phyloP scores from a whole-genome alignment of 495 filamentous ascomycete species.

The Cryomyces minteri region DNA sequence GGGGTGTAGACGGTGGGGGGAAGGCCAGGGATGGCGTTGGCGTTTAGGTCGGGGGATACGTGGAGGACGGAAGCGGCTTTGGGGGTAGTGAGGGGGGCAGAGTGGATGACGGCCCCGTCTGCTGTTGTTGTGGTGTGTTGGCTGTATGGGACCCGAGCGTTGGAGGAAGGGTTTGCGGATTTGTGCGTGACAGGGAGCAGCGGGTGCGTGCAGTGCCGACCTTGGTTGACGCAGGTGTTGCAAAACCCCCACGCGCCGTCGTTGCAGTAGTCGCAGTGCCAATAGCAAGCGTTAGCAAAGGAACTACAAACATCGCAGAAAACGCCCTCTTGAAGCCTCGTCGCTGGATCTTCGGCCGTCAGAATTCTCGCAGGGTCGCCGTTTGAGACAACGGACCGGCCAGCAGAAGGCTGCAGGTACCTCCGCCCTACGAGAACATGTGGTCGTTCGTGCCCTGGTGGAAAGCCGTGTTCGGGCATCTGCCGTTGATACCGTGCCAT shows the following conservation, averaged over 20 bases:
- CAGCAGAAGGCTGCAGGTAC: conserved; percentile 37
- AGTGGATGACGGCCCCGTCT: background rate
- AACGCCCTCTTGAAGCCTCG: conserved; percentile 53
- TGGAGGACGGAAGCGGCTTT: conserved; percentile 11
- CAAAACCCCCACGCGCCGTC: conserved; percentile 89
- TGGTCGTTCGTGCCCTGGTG: conserved; percentile 25
- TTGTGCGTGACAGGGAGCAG: conserved; percentile 46
- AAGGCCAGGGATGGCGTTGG: conserved; percentile 9
- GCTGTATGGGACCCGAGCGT: conserved; percentile 4
- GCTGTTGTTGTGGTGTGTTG: conserved; percentile 8
- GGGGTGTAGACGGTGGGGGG: conserved; percentile 27
- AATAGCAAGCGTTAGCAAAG: conserved; percentile 59
- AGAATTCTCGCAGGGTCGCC: conserved; percentile 18
- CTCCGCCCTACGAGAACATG: conserved; percentile 51
- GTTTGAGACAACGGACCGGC: conserved; percentile 7
- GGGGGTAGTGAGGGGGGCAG: conserved; percentile 3
- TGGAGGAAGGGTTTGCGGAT: conserved; percentile 5
- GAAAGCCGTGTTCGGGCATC: conserved; percentile 24
- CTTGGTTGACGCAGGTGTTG: conserved; percentile 60
- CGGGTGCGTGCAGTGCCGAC: conserved; percentile 56
- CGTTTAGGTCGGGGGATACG: conserved; percentile 8
- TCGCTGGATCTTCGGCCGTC: conserved; percentile 44
- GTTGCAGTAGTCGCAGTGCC: conserved; percentile 70
- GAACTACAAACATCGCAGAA: conserved; percentile 64
- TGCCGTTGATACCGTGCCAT: conserved; percentile 33